Evolutionary conservation across 345 rosid species (phyloP).

Genomic region (Iberis pinnata): DNA sequence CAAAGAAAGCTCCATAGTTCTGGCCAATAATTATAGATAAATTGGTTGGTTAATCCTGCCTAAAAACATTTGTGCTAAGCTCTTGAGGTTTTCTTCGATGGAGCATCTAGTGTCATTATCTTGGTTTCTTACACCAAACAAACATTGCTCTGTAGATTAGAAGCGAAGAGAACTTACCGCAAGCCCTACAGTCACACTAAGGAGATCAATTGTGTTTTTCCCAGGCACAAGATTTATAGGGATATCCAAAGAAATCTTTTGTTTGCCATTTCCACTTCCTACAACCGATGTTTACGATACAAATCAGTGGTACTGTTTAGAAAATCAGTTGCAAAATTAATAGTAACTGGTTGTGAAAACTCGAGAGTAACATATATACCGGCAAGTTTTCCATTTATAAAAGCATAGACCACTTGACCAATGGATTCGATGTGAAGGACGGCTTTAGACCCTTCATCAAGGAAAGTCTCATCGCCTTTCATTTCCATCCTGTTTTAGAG

Average conservation of each 20-base stretch:
- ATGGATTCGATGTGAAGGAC: slow-evolving; percentile 73
- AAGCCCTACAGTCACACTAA: slow-evolving; percentile 95
- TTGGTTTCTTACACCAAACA: background rate
- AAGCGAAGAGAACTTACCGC: slow-evolving; percentile 42
- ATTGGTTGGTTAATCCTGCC: too few relatives aligned
- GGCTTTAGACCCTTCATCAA: slow-evolving; percentile 59
- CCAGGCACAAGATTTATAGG: slow-evolving; percentile 57
- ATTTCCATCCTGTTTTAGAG: slow-evolving; percentile 37
- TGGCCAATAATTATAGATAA: slow-evolving; percentile 25
- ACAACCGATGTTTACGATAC: slow-evolving; percentile 15
- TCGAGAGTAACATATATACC: slow-evolving; percentile 34
- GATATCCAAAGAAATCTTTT: slow-evolving; percentile 55
- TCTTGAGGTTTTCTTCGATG: background rate
- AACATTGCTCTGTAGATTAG: background rate
- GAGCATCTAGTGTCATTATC: background rate
- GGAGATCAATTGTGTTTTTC: slow-evolving; percentile 70
- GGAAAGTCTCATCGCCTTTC: slow-evolving; percentile 49
- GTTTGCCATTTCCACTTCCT: slow-evolving; percentile 59
- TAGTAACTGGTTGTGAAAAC: background rate
- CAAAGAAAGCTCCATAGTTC: slow-evolving; percentile 91
- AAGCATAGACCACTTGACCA: slow-evolving; percentile 80
- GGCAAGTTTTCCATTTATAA: slow-evolving; percentile 67
- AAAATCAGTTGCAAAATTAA: background rate
- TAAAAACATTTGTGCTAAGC: background rate
- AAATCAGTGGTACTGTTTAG: slow-evolving; percentile 1